Evolutionary conservation across 2,329 filamentous ascomycete species (phyloP), one percentile per base, ranked within the genome.

Genomic region (Cryphonectria japonica): DNA sequence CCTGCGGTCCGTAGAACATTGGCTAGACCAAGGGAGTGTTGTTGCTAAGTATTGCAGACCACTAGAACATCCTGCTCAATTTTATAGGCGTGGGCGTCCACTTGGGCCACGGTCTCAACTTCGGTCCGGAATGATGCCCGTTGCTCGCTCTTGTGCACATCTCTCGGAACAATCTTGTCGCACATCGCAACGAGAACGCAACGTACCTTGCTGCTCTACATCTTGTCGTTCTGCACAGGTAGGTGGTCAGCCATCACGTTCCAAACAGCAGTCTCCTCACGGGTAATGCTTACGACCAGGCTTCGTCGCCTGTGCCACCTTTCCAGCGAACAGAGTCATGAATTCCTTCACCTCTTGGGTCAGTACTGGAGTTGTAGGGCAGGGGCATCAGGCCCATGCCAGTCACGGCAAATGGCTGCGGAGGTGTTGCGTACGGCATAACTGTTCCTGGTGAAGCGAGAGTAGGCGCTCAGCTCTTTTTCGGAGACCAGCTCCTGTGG

Each of bases 311-410:
- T 97, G 93, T 73, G 95, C 95, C 65, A 98, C 92, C 26, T 92
- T 95, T 82, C 93, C 93, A 81, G 90, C 89, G 84, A 97, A 95
- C 77, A 97, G 85, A 70, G 90, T 92, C 90, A 97, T 93, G 86
- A 97, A 91, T 81, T 91, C 85, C 71, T 73, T 63, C 22, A 57
- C 19, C 16, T 41, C 34, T 39, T 4, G 19, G 39, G 69, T 73
- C 46, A 73, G 67, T 26, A 69, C 54, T 32, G 29, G 9, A 22
- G 7, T 65, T 34, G 39, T 26, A 37, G 7, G n/a, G 19, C 29
- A 4, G 34, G 8, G n/a, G 41, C 41, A 46, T 19, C 14, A 19
- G 29, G n/a, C n/a, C 61, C 32, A 16, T 26, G 19, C 13, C 11
- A 26, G 9, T 46, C 6, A 16, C 13, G 22, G 50, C 11, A 41